phyloP scores from a whole-genome alignment of 345 rosid species.

The Physaria fendleri region DNA sequence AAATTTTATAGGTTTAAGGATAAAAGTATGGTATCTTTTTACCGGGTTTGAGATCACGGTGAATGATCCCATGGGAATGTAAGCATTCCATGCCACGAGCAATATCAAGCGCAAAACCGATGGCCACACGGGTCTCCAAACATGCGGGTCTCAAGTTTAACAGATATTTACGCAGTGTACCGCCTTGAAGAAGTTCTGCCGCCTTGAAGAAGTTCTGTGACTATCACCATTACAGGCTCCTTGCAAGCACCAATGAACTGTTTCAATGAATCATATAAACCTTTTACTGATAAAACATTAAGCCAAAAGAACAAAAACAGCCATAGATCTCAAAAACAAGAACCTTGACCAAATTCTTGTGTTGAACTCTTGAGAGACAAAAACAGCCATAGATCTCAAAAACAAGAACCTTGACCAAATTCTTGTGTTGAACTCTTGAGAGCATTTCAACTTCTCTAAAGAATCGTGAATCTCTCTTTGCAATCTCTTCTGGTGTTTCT shows the following conservation, averaged over 20 bases:
- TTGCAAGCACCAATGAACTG: conserved; percentile 98
- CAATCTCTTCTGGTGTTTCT: conserved; percentile 73
- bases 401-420: conserved; percentile 86
- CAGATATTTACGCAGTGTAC: conserved; percentile 85
- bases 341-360: conserved; percentile 89
- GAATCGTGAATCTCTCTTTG: conserved; percentile 71
- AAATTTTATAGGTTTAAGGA: too few relatives aligned
- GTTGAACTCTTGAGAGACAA: conserved; percentile 82
- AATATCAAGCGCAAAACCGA: conserved; percentile 87
- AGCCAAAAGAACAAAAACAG: too few relatives aligned
- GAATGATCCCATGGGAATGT: conserved; percentile 93
- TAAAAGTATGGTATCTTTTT: background rate
- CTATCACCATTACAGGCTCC: conserved; percentile 93
- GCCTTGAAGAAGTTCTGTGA: conserved; percentile 82
- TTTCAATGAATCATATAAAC: too few relatives aligned
- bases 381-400: too few relatives aligned
- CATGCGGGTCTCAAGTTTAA: conserved; percentile 58
- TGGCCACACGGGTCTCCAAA: conserved; percentile 60
- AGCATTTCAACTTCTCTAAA: conserved; percentile 84
- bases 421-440: conserved; percentile 83
- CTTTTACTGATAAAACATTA: too few relatives aligned
- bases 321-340: too few relatives aligned
- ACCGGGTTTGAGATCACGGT: conserved; percentile 98
- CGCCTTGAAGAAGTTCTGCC: conserved; percentile 89
- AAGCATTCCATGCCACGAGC: conserved; percentile 98